Evolutionary conservation across 352 stramenopile species (phyloP), one percentile per base, ranked within the genome.

Genomic region (Blastocystis sp.): DNA sequence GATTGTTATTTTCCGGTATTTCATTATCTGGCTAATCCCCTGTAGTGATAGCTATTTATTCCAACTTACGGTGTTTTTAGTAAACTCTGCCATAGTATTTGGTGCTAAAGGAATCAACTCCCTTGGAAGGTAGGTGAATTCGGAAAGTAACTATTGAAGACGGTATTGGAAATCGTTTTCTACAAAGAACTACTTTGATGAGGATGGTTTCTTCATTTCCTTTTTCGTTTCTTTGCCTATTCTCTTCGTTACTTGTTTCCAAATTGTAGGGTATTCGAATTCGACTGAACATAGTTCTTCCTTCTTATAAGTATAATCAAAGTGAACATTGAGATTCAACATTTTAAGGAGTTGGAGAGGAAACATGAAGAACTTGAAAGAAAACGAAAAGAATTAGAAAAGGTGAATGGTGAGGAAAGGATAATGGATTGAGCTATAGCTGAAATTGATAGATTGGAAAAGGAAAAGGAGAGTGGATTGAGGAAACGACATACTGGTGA

Each of bases 121-220:
- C 7, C n/a, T 84, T 40, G 73, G 73, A 84, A 64, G 53, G 73
- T 44, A 33, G 2, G 15, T 66, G 2, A 54, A 24, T 42, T 30
- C 17, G 4, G 15, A 11, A 19, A 22, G 24, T 48, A 48, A 68
- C 5, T 44, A 44, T 15, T n/a, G 11, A 68, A 84, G 73, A 68
- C 30, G 42, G 9, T 84, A 84, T 44, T 84, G 73, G 73, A 40
- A 64, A 24, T 66, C 42, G 37, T 84, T 84, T 44, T 30, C 73
- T 13, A 51, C 42, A 44, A 84, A 37, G 22, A 60, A 84, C 30
- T 84, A 84, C 73, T 84, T 84, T 40, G 73, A 84, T 44, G 48
- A 84, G 40, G 73, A 84, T 69, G 73, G 73, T 2, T 35, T 84
- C n/a, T 84, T 84, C 48, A 66, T 69, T 53, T 84, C 73, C 3